Base-by-base conservation (phyloP, 2,329 filamentous ascomycete species). In the Aspergillus sp. region DNA sequence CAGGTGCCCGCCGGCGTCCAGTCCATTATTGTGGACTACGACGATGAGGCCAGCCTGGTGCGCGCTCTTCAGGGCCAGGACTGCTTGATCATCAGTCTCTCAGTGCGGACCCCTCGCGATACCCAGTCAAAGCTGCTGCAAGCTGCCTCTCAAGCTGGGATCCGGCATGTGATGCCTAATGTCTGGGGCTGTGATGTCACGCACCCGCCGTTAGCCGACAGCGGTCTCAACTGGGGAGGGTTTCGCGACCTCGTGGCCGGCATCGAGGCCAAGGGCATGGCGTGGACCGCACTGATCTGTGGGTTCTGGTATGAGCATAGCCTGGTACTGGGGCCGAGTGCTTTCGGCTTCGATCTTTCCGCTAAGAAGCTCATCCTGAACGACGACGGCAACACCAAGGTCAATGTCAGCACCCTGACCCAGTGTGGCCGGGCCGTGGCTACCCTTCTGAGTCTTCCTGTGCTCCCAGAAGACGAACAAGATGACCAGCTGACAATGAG, bases 351-450 rank as follows among this genome's bases (percentile, higher is more conserved):
- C 66, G 80, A 83, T 48, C 71, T 85, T 32, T 64, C 71, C 5
- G 73, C 80, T 10, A 71, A 71, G 2, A 73, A 68, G 17, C 70
- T 80, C 3, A 80, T 76, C 0, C 72, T 84, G 11, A 84, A 78
- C 59, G 85, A 86, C 60, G 83, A 85, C 10, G 88, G 88, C 0
- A 78, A 78, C 13, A 80, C 78, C 1, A 80, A 74, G 57, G 83
- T 88, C 66, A 85, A 82, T 61, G 83, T 79, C 1, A 84, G 82
- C n/a, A 89, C 88, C 0, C 87, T 82, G 82, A 66, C 74, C 3
- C 86, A 89, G 72, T 76, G 81, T 66, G 80, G 80, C 61, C 68
- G 78, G 65, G 85, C 83, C 0, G 74, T 87, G 2, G 84, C 84
- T 0, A 72, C 66, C 21, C 73, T 87, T 3, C 70, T 86, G 1